Percentiles rank a stretch among this genome's conserved stretches.
These are phyloP conservation scores for Ettlia oleoabundans DNA, from an alignment of 139 green algal species.

Conservation along the genomic window DNA sequence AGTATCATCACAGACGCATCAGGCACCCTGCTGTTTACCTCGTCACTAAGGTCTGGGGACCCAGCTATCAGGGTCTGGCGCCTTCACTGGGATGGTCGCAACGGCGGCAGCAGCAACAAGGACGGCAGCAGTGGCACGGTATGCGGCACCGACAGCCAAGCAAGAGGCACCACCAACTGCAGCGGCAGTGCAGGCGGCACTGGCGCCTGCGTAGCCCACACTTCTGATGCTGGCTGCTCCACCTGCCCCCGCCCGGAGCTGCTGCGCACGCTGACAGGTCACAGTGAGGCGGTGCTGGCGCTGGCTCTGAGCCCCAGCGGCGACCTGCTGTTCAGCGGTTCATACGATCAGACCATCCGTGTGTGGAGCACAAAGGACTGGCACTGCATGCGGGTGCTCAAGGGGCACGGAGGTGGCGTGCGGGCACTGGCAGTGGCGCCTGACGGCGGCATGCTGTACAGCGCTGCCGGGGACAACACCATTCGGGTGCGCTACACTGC, in stretches of 20 bases:
- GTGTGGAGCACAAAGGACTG: slow-evolving; percentile 75
- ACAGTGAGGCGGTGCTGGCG: slow-evolving; percentile 23
- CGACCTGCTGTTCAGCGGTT: slow-evolving; percentile 83
- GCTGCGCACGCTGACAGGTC: slow-evolving; percentile 29
- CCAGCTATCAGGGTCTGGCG: slow-evolving; percentile 13
- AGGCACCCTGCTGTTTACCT: slow-evolving; percentile 33
- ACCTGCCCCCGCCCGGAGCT: background rate
- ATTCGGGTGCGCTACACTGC: slow-evolving; percentile 35
- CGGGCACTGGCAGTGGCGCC: slow-evolving; percentile 23
- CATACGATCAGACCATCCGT: slow-evolving; percentile 90
- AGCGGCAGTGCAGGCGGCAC: too few species aligned
- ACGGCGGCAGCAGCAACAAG: background rate
- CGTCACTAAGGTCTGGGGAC: slow-evolving; percentile 21
- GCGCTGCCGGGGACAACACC: slow-evolving; percentile 43
- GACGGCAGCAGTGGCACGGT: background rate
- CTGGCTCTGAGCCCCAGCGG: slow-evolving; percentile 52
- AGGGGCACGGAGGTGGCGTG: slow-evolving; percentile 48
- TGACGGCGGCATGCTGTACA: slow-evolving; percentile 35
- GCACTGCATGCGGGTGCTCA: slow-evolving; percentile 39
- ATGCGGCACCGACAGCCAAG: background rate
- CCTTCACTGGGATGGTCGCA: background rate
- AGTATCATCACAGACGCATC: slow-evolving; percentile 28
- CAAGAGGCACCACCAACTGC: background rate
- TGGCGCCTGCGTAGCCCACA: too few species aligned
- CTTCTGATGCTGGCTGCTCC: too few species aligned